A percentile compares a stretch with the other conserved stretches of the same genome.
Evolutionary conservation across 2,329 filamentous ascomycete species (phyloP).

Genomic region (Claviceps digitariae): DNA sequence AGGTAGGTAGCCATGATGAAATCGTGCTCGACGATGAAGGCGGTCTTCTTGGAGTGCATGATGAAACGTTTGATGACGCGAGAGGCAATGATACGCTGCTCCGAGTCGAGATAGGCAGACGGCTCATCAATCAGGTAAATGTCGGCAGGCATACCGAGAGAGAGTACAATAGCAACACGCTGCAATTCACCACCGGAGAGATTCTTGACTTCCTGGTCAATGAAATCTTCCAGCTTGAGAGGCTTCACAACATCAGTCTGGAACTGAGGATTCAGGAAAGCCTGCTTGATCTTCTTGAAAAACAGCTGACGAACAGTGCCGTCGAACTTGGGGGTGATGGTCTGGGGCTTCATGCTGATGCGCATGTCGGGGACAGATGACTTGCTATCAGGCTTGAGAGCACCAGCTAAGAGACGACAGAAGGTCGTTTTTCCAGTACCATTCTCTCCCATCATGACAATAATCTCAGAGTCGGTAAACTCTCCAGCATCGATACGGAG

Average conservation of each 20-base stretch:
- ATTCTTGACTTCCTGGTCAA: slow-evolving; percentile 98
- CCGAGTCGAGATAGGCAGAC: slow-evolving; percentile 92
- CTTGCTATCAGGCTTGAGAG: slow-evolving; percentile 75
- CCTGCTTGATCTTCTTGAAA: slow-evolving; percentile 98
- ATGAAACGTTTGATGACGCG: slow-evolving; percentile 99
- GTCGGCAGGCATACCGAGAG: slow-evolving; percentile 90
- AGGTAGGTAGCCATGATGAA: slow-evolving; percentile 83
- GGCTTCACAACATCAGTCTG: slow-evolving; percentile 99
- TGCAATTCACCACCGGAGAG: slow-evolving; percentile 98
- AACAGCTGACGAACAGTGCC: slow-evolving; percentile 95
- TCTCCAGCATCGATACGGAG: slow-evolving; percentile 67
- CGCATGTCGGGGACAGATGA: slow-evolving; percentile 79
- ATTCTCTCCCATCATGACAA: slow-evolving; percentile 99
- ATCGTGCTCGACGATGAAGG: slow-evolving; percentile 99
- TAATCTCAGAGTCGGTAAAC: slow-evolving; percentile 96
- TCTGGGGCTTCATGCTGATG: slow-evolving; percentile 99
- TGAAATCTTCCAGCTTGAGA: slow-evolving; percentile 97
- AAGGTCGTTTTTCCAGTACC: slow-evolving; percentile 99
- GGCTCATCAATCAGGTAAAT: slow-evolving; percentile 99
- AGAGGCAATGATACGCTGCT: slow-evolving; percentile 95
- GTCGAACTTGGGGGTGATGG: slow-evolving; percentile 95
- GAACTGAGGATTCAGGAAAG: slow-evolving; percentile 94
- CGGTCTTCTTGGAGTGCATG: slow-evolving; percentile 99
- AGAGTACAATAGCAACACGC: slow-evolving; percentile 93
- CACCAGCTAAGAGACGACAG: slow-evolving; percentile 89